Percentiles rank a stretch among this genome's conserved stretches.
Evolutionary conservation across 2,329 filamentous ascomycete genomes (phyloP).

Genomic region (Sphaerostilbella broomeana): DNA sequence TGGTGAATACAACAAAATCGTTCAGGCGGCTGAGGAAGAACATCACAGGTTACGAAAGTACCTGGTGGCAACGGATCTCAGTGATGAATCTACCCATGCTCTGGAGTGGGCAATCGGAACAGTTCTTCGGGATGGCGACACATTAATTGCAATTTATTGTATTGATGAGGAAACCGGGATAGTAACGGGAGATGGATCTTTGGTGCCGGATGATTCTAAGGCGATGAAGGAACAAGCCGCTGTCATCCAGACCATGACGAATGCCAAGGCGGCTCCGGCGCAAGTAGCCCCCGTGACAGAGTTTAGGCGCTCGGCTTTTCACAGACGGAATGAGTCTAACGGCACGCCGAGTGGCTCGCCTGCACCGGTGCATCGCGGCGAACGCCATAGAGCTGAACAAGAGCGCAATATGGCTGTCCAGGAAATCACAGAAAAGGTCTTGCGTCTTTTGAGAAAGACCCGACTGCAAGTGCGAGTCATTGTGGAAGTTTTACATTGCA

Average conservation of each 20-base stretch:
- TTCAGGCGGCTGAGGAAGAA: constrained; percentile 71
- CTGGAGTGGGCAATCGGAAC: constrained; percentile 97
- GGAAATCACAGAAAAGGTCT: constrained; percentile 74
- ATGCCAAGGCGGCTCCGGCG: constrained; percentile 28
- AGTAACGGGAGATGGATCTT: constrained; percentile 39
- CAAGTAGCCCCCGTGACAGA: constrained; percentile 29
- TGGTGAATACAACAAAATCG: constrained; percentile 73
- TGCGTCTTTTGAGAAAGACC: constrained; percentile 84
- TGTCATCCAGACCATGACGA: constrained; percentile 59
- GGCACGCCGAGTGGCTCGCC: constrained; percentile 38
- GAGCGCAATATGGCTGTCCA: constrained; percentile 77
- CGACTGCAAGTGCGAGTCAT: constrained; percentile 87
- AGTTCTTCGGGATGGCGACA: constrained; percentile 88
- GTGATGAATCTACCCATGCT: constrained; percentile 88
- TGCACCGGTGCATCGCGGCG: constrained; percentile 41
- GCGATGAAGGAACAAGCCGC: constrained; percentile 70
- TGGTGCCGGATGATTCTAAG: constrained; percentile 65
- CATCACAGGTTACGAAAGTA: constrained; percentile 79
- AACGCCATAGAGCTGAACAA: constrained; percentile 58
- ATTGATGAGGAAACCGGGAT: constrained; percentile 78
- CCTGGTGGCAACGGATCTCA: constrained; percentile 90
- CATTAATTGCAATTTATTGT: constrained; percentile 86
- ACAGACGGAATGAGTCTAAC: constrained; percentile 25
- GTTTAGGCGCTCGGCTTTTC: constrained; percentile 25
- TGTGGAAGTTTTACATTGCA: constrained; percentile 96